Base-by-base conservation (phyloP, 768 basidiomycete species). In the Dioszegia aurantiaca region DNA sequence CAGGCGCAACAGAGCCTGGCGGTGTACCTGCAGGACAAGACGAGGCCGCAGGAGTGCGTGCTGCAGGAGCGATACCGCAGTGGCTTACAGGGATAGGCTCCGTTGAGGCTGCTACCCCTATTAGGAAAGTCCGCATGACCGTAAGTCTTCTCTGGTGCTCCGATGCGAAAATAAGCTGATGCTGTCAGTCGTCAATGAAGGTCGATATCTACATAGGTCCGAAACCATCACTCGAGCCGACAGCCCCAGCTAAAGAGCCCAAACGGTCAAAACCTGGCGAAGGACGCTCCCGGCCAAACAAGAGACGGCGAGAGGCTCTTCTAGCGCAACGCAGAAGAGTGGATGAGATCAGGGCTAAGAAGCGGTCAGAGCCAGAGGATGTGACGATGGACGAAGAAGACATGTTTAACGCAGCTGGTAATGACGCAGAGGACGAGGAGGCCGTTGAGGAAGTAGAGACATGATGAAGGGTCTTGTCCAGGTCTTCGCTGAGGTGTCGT, bases 51-150 rank as follows among this genome's bases (percentile, higher is more conserved):
- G 39, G 41, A 14, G 58, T 51, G 40, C 58, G 47, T 42, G 24
- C 10, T 14, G 51, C 51, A 10, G 51, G 28, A 19, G 54, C 26
- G 2, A 36, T 55, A 23, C 43, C 41, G 11, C 21, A n/a, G 3
- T 45, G 41, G 42, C 54, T 70, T n/a, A 41, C 44, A 0, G 63
- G 52, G 12, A 52, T 69, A 6, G 69, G 65, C 5, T 64, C 33
- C 24, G 39, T 70, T 0, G 70, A 74, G 36, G 73, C 64, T 31
- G 62, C 62, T 14, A 58, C 41, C 28, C 59, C 66, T 3, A 60
- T 59, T 14, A 33, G 57, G 19, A 33, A 56, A 26, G 49, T 33
- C 11, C 33, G 70, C 2, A 55, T 67, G 23, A 72, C 68, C 36
- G 72, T 74, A 33, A 42, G 69, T 59, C 26, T 14, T 3, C 23